Evolutionary conservation across 179 eudicot genomes (phyloP).

Genomic region (Vitellaria paradoxa): DNA sequence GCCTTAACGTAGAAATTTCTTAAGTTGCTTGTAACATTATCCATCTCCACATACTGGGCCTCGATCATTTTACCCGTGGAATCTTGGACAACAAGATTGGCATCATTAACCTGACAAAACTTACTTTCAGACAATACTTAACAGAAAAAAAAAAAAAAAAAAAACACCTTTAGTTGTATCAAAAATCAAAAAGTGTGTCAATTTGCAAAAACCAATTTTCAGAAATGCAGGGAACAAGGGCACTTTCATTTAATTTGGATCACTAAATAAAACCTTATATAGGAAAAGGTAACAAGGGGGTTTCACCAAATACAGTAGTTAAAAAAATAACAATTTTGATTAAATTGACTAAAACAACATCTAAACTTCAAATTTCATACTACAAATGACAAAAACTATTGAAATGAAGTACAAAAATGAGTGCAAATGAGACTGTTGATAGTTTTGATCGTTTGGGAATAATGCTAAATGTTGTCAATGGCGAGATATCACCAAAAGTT

Average conservation of each 20-base stretch:
- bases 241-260: background rate
- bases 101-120: slow-evolving; percentile 56
- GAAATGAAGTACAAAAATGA: background rate
- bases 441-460: no score
- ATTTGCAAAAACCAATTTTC: background rate
- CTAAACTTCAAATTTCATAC: background rate
- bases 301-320: background rate
- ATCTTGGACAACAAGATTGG: slow-evolving; percentile 59
- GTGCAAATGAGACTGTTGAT: background rate
- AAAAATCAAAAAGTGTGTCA: background rate
- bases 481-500: no score
- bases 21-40: slow-evolving; percentile 52
- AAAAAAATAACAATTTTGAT: background rate
- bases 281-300: background rate
- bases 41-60: slow-evolving; percentile 60
- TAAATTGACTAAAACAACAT: background rate
- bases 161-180: background rate
- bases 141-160: no score
- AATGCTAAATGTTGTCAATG: no score
- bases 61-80: slow-evolving; percentile 46
- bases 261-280: background rate
- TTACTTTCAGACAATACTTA: background rate
- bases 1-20: slow-evolving; percentile 64
- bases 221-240: slow-evolving; percentile 7
- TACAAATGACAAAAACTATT: background rate